Base-by-base conservation (phyloP, 1,139 yeast genomes). In the Zygosaccharomyces sapae region DNA sequence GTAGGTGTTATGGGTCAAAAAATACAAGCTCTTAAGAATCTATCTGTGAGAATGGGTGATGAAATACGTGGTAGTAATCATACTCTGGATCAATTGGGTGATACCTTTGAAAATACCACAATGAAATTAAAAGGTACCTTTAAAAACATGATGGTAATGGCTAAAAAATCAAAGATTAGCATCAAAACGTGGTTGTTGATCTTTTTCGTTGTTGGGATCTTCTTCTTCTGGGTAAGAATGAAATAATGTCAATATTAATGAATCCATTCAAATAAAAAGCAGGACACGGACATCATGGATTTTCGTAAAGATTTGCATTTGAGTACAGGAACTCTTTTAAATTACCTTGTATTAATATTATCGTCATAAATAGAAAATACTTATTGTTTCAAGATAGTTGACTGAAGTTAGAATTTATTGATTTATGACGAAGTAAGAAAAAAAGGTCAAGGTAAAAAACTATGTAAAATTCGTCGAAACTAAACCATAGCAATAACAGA, bases 191-290 rank as follows among this genome's bases (percentile, higher is more conserved):
- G 97, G 97, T 69, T 85, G 35, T 63, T 72, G 10, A 80, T 89
- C 51, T 83, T 87, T 65, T 68, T 66, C 29, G 58, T 86, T 16
- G 80, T 89, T 8, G 72, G 77, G 43, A 55, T 86, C 51, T 71
- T 85, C 62, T 90, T 89, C 67, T 80, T 87, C 66, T 83, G 83
- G 75, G 89, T 88, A n/a, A 86, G 96, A 95, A 58, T 81, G 45
- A 70, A 72, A 52, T 79, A 63, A 55, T 27, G 8, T n/a, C 18
- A 31, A 2, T 8, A 18, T 18, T 13, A 4, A 4, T 12, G 7
- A 5, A 13, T 2, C 16, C 19, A 8, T 31, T 13, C 7, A 31
- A 13, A 18, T 13, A 8, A 31, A 13, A 12, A 31, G 19, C 10
- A 22, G 9, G 7, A 4, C 25, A 22, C 8, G 7, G 18, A 31